Base-by-base conservation (phyloP, 306 rosid species). In the Vigna unguiculata region DNA sequence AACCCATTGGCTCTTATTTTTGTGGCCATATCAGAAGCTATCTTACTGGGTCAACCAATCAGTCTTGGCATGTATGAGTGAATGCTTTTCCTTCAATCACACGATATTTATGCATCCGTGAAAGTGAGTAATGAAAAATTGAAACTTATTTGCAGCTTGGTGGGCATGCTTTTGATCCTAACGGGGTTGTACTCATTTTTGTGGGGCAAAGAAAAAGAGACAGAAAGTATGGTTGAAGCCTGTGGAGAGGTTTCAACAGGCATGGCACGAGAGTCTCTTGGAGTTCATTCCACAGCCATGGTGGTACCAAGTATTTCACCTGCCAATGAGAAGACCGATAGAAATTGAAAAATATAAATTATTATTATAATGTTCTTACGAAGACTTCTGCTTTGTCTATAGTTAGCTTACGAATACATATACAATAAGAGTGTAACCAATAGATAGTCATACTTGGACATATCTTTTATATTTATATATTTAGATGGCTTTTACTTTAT, bases 1-100 rank as follows among this genome's bases (percentile, higher is more conserved):
- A 89, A 90, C 73, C 93, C 97, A 4, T 4, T 93, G 25, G 51
- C 92, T 78, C 87, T 89, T n/a, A 43, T 93, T 75, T 89, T 89
- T 69, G 96, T 93, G 68, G 86, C 93, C 11, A n/a, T 86, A 36
- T 78, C 77, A 22, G 93, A 88, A 79, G 86, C 90, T 32, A 7
- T 89, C 72, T 7, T 90, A 4, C 79, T 93, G 9, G 90, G 88
- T 3, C 89, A 82, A 86, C 80, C 85, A 28, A 51, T 90, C 6
- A 82, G 16, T 80, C 47, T 66, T 25, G 97, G 96, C 77, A 87
- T 10, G 97, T 90, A 84, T 5, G 38, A 58, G 13, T 0, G 87
- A 13, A 25, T 25, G 24, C 5, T 41, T 67, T 51, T 13, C 25
- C 19, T 19, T 64, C 15, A 68, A 6, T 15, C 24, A 22, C 43